phyloP scores from a whole-genome alignment of 2,329 filamentous ascomycete species.

The Botrytis squamosa region DNA sequence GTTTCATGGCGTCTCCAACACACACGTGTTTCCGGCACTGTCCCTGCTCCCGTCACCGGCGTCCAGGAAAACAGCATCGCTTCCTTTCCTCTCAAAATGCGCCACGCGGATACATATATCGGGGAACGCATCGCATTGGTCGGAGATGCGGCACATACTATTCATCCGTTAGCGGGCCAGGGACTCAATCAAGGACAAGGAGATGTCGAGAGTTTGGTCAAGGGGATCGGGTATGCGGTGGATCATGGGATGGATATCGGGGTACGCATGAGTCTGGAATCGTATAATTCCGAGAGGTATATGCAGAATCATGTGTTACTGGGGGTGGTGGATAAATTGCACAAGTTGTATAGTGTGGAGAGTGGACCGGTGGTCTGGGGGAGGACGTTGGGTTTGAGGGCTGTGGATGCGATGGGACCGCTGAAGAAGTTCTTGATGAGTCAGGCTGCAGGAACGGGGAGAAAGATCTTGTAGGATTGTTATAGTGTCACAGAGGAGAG shows the following conservation, averaged over 20 bases:
- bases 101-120: slow-evolving; percentile 92
- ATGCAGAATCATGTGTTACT: slow-evolving; percentile 76
- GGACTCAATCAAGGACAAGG: slow-evolving; percentile 91
- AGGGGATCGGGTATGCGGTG: slow-evolving; percentile 73
- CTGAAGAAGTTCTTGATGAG: slow-evolving; percentile 88
- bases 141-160: slow-evolving; percentile 91
- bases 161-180: slow-evolving; percentile 92
- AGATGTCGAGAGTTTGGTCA: slow-evolving; percentile 77
- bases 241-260: slow-evolving; percentile 86
- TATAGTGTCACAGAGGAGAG: background rate
- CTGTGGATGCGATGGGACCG: slow-evolving; percentile 71
- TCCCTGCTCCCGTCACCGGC: slow-evolving; percentile 65
- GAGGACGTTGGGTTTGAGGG: slow-evolving; percentile 71
- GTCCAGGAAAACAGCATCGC: slow-evolving; percentile 80
- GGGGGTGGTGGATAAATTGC: slow-evolving; percentile 82
- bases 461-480: slow-evolving; percentile 44
- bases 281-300: slow-evolving; percentile 80
- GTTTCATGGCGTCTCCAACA: slow-evolving; percentile 79
- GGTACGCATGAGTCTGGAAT: slow-evolving; percentile 71
- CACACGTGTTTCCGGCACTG: slow-evolving; percentile 48
- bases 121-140: slow-evolving; percentile 87
- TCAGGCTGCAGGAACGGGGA: slow-evolving; percentile 57
- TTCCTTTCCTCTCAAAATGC: slow-evolving; percentile 86
- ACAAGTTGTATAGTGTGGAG: slow-evolving; percentile 84
- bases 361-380: slow-evolving; percentile 77